Conservation (phyloP, 345 rosid species). For the Gynandropsis gynandra region DNA sequence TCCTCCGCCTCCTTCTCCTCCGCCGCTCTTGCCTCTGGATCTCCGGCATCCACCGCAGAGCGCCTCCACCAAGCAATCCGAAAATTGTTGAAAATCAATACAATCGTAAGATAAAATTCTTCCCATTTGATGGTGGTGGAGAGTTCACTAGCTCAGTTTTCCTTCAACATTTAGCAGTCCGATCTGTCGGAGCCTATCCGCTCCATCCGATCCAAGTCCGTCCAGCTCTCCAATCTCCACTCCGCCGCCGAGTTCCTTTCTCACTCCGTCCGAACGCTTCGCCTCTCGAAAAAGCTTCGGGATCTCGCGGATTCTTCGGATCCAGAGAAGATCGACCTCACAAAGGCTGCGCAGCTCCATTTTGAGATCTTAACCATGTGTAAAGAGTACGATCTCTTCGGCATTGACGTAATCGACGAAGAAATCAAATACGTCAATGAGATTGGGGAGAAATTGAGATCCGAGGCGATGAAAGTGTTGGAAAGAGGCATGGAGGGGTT, state of each 20-base stretch:
- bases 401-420: conserved; percentile 68
- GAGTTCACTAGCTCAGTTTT: too few relatives aligned
- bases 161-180: conserved; percentile 71
- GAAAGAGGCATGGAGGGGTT: conserved; percentile 96
- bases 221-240: conserved; percentile 68
- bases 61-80: conserved; percentile 92
- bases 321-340: conserved; percentile 75
- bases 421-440: conserved; percentile 59
- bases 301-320: conserved; percentile 50
- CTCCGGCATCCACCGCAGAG: conserved; percentile 98
- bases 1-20: conserved; percentile 89
- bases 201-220: conserved; percentile 61
- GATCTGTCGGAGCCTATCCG: conserved; percentile 81
- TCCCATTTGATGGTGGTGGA: too few relatives aligned
- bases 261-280: conserved; percentile 71
- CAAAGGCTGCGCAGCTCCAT: conserved; percentile 89
- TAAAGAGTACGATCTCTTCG: conserved; percentile 60
- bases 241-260: conserved; percentile 61
- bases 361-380: conserved; percentile 75
- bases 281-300: conserved; percentile 76
- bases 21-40: conserved; percentile 94
- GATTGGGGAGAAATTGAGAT: conserved; percentile 58
- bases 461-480: conserved; percentile 72
- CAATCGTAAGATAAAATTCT: too few relatives aligned
- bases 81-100: too few relatives aligned